These are phyloP conservation scores for Polymyxa betae DNA, from an alignment of 208 protist genomes.

Conservation along the genomic window DNA sequence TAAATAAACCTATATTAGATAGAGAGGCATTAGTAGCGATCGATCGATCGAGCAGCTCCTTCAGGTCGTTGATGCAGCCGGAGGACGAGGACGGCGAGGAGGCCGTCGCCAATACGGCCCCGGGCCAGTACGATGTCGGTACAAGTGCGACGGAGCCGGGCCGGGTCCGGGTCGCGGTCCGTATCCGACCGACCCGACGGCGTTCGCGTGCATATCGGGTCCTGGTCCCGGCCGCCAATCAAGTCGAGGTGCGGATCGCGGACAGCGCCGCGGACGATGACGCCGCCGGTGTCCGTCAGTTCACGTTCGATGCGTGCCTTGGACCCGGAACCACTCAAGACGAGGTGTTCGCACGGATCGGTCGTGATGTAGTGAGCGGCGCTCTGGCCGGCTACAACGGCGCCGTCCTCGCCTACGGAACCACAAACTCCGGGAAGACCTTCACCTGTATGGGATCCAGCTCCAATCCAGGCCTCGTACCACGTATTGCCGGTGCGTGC, in stretches of 20 bases:
- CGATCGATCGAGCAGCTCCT: too few species aligned
- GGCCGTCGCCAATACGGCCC: too few species aligned
- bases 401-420: conserved; percentile 24
- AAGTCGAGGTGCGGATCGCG: background rate
- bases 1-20: background rate
- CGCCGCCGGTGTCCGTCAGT: background rate
- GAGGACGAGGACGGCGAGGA: too few species aligned
- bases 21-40: too few species aligned
- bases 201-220: background rate
- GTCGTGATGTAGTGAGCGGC: background rate
- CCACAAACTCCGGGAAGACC: conserved; percentile 38
- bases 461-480: background rate
- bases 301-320: conserved; percentile 22
- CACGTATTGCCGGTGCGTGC: background rate
- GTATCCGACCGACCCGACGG: background rate
- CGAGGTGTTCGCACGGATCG: background rate
- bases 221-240: background rate
- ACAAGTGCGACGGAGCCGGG: too few species aligned
- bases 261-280: background rate
- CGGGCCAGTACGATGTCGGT: too few species aligned
- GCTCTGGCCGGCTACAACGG: background rate
- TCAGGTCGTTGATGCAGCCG: too few species aligned
- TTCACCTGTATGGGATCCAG: conserved; percentile 6
- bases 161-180: background rate
- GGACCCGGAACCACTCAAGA: background rate